Evolutionary conservation across 2,329 filamentous ascomycete genomes (phyloP).

Genomic region (Diaporthe amygdali): DNA sequence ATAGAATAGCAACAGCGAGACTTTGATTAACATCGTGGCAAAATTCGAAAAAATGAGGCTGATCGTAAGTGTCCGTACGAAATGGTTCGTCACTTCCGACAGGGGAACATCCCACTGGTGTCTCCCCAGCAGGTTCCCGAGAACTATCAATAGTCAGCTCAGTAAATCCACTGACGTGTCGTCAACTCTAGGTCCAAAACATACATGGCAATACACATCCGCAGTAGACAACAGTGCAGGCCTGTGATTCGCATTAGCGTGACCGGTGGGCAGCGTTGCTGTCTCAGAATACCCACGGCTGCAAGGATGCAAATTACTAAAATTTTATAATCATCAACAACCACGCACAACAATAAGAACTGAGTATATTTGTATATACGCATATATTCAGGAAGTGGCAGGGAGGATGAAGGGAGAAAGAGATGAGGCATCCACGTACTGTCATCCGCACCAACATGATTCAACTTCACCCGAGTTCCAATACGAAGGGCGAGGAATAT

Average conservation of each 20-base stretch:
- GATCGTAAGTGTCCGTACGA: neutral
- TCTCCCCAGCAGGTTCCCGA: neutral
- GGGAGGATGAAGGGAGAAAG: too few relatives aligned
- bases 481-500: neutral
- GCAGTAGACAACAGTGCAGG: neutral
- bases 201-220: neutral
- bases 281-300: neutral
- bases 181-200: neutral
- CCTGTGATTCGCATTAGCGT: neutral
- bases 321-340: neutral
- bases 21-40: neutral
- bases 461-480: neutral
- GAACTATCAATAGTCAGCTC: neutral
- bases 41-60: neutral
- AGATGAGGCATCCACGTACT: neutral
- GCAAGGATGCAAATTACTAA: neutral
- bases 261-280: neutral
- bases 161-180: neutral
- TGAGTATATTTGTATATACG: too few relatives aligned
- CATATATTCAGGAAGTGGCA: too few relatives aligned
- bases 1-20: neutral
- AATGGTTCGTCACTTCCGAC: neutral
- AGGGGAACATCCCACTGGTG: neutral
- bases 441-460: neutral
- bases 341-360: neutral